Evolutionary conservation across 2,329 filamentous ascomycete genomes (phyloP), one percentile per base, ranked within the genome.

Genomic region (Conoideocrella luteorostrata): DNA sequence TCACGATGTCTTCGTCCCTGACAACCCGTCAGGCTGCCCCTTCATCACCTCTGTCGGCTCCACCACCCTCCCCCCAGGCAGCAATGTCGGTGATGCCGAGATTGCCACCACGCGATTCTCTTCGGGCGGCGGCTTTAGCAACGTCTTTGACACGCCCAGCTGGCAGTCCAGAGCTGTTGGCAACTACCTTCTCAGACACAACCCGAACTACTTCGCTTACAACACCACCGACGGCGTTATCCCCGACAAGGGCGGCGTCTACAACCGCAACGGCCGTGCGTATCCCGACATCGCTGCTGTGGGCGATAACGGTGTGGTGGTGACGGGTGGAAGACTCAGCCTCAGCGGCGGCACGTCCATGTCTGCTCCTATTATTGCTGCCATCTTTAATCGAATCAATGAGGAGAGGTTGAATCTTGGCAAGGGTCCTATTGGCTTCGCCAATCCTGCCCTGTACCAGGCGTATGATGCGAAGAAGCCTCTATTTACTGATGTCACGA

Each of bases 1-100:
- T 24, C 53, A 61, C n/a, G 64, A 67, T 17, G 55, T 60, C 21
- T 76, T 75, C 60, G 72, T 69, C 43, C 70, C 72, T 1, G 58
- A 59, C 3, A 73, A 74, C 50, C 70, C 71, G 0, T 61, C 59
- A 2, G 64, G 61, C 6, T 76, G 73, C 45, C 73, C 73, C 1
- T 77, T 68, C 51, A 58, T 77, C 20, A 73, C 70, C 0, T 61
- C 68, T 4, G 71, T 77, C 4, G 73, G 74, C 15, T 71, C 72
- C 12, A 76, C 74, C 0, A 55, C 60, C 69, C 43, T 57, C 13
- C 46, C 50, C 5, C 30, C 26, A 3, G 50, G 52, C 24, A 40
- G 46, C 22, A 41, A 39, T 5, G 29, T 43, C 18, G 40, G 36
- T 18, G 21, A 40, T 32, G 13, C 17, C 6, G 53, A 55, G 42